phyloP scores from a whole-genome alignment of 148 eudicot genomes.

The Cornus suecica region DNA sequence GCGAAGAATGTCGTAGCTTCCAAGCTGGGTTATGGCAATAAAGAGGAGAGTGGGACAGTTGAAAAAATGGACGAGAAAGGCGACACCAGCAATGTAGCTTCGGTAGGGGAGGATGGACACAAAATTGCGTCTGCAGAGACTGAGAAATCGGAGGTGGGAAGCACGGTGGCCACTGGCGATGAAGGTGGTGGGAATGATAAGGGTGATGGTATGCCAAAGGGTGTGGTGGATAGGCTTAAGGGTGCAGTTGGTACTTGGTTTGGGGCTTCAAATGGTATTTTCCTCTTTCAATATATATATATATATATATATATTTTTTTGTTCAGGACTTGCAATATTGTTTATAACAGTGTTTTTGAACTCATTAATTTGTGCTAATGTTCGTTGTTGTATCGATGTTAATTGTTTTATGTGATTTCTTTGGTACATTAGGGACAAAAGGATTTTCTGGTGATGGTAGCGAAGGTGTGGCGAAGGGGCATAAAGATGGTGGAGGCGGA shows the following conservation, averaged over 20 bases:
- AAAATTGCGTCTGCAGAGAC: slow-evolving; percentile 24
- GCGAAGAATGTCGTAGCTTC: slow-evolving; percentile 45
- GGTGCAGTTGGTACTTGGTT: slow-evolving; percentile 51
- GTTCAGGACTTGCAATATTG: too few relatives aligned
- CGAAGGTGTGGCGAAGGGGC: too few relatives aligned
- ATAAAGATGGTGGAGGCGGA: too few relatives aligned
- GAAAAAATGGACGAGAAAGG: not conserved
- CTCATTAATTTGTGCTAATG: too few relatives aligned
- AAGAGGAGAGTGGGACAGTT: not conserved
- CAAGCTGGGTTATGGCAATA: slow-evolving; percentile 37
- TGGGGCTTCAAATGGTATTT: too few relatives aligned
- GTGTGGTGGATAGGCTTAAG: slow-evolving; percentile 43
- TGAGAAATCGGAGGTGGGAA: slow-evolving; percentile 39
- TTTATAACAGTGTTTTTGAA: too few relatives aligned
- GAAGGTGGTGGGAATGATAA: slow-evolving; percentile 21
- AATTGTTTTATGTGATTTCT: too few relatives aligned
- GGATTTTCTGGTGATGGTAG: too few relatives aligned
- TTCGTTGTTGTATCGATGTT: too few relatives aligned
- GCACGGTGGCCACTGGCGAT: slow-evolving; percentile 27
- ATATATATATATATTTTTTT: too few relatives aligned
- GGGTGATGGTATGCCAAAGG: slow-evolving; percentile 17
- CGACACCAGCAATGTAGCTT: slow-evolving; percentile 9
- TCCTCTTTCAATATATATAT: too few relatives aligned
- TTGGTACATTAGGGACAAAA: too few relatives aligned
- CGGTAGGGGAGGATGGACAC: slow-evolving; percentile 27